These are phyloP conservation scores for Fonsecaea multimorphosa DNA, from an alignment of 2,329 filamentous ascomycete genomes.

Conservation along the genomic window DNA sequence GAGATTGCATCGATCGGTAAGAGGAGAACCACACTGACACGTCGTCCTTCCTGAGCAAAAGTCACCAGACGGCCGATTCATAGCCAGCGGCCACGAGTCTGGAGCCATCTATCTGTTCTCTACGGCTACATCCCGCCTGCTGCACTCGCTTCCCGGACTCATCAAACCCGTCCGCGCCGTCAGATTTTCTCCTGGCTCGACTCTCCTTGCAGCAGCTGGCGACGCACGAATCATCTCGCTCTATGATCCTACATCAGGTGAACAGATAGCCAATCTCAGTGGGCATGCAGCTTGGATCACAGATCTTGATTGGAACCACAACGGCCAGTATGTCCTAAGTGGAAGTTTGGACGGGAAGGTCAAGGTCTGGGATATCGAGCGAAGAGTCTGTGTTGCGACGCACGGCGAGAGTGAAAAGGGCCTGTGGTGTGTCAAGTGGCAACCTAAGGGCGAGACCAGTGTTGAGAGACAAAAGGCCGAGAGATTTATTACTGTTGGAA, in stretches of 20 bases:
- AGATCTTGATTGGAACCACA: conserved; percentile 89
- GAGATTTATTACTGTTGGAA: conserved; percentile 81
- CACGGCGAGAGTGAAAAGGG: conserved; percentile 88
- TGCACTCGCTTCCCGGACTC: conserved; percentile 83
- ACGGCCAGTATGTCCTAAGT: conserved; percentile 87
- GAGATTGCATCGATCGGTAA: neutral
- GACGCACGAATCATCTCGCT: conserved; percentile 87
- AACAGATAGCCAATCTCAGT: conserved; percentile 84
- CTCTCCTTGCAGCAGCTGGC: conserved; percentile 84
- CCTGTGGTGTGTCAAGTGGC: conserved; percentile 83
- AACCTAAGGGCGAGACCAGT: conserved; percentile 68
- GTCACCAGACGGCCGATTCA: conserved; percentile 77
- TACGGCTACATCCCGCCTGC: conserved; percentile 77
- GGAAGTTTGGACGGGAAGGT: conserved; percentile 91
- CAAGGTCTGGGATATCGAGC: conserved; percentile 93
- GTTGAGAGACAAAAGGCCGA: conserved; percentile 52
- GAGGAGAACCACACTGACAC: conserved; percentile 6
- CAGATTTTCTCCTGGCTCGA: conserved; percentile 84
- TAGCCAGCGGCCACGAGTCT: conserved; percentile 90
- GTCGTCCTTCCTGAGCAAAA: neutral
- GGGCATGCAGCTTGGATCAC: conserved; percentile 88
- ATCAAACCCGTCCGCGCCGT: conserved; percentile 85
- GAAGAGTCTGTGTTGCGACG: conserved; percentile 83
- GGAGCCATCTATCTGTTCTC: conserved; percentile 94
- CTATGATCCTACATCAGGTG: conserved; percentile 90